Conservation (phyloP, 2,329 filamentous ascomycete genomes). For the Penicillium aurantiogriseum region DNA sequence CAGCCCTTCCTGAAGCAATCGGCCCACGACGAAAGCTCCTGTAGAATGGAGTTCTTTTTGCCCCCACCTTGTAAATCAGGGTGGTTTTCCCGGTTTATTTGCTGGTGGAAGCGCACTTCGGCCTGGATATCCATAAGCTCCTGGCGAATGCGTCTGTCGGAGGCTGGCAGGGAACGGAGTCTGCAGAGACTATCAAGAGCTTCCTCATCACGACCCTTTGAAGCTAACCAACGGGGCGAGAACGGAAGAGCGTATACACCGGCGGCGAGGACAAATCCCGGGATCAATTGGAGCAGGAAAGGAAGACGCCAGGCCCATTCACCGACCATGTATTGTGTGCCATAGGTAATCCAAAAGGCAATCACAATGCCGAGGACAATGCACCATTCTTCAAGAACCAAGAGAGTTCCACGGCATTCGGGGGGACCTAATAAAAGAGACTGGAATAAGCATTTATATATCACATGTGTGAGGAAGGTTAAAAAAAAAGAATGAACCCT, state of each 20-base stretch:
- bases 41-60: conserved; percentile 39
- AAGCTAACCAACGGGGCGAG: conserved; percentile 56
- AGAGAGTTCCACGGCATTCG: conserved; percentile 49
- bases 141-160: conserved; percentile 51
- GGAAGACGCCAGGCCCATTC: conserved; percentile 51
- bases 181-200: conserved; percentile 49
- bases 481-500: not conserved
- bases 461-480: no score
- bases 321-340: conserved; percentile 43
- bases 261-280: conserved; percentile 37
- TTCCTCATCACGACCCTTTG: conserved; percentile 50
- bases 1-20: conserved; percentile 53
- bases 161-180: conserved; percentile 50
- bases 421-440: conserved; percentile 34
- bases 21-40: conserved; percentile 50
- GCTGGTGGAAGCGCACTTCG: conserved; percentile 54
- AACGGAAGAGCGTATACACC: conserved; percentile 51
- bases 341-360: conserved; percentile 46
- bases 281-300: conserved; percentile 49
- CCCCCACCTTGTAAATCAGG: conserved; percentile 37
- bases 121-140: conserved; percentile 54
- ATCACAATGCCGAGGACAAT: conserved; percentile 45
- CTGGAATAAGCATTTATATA: not conserved
- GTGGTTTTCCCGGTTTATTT: conserved; percentile 44
- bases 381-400: conserved; percentile 44